Evolutionary conservation across 257 asterid species (phyloP).

Genomic region (Hygrophila difformis): DNA sequence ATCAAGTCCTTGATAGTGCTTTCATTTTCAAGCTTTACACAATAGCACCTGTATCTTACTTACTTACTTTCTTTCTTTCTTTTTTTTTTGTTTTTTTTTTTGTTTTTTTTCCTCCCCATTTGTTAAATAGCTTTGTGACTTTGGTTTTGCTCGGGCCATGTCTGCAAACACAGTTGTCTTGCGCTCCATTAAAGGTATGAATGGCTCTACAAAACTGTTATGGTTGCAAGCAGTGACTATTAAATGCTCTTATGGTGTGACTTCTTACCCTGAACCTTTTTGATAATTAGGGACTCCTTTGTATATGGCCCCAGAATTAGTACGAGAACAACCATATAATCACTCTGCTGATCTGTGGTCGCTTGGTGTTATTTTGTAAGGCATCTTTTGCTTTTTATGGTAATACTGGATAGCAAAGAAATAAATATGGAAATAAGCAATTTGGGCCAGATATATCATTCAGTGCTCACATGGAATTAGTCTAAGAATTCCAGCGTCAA

Average conservation of each 20-base stretch:
- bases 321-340: conserved; percentile 80
- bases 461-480: too few relatives aligned
- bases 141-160: conserved; percentile 98
- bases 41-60: neutral
- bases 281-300: conserved; percentile 74
- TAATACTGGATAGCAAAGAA: too few relatives aligned
- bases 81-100: conserved; percentile 15
- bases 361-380: conserved; percentile 98
- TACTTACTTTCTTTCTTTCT: conserved; percentile 5
- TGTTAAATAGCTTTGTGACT: conserved; percentile 74
- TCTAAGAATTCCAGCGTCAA: too few relatives aligned
- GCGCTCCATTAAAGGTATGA: conserved; percentile 12
- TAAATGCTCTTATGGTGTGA: conserved; percentile 15
- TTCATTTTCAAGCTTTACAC: conserved; percentile 3
- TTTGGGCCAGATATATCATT: too few relatives aligned
- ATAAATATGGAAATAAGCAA: too few relatives aligned
- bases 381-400: neutral
- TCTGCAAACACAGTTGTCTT: conserved; percentile 88
- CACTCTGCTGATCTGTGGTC: conserved; percentile 99
- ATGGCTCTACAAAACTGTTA: neutral
- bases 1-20: neutral
- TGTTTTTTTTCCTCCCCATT: too few relatives aligned
- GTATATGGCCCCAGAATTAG: conserved; percentile 99
- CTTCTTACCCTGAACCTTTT: conserved; percentile 18
- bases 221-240: conserved; percentile 6